A percentile compares a stretch with the other conserved stretches of the same genome.
Conservation (phyloP, 2,329 filamentous ascomycete species). For the Chaetomium globosum region DNA sequence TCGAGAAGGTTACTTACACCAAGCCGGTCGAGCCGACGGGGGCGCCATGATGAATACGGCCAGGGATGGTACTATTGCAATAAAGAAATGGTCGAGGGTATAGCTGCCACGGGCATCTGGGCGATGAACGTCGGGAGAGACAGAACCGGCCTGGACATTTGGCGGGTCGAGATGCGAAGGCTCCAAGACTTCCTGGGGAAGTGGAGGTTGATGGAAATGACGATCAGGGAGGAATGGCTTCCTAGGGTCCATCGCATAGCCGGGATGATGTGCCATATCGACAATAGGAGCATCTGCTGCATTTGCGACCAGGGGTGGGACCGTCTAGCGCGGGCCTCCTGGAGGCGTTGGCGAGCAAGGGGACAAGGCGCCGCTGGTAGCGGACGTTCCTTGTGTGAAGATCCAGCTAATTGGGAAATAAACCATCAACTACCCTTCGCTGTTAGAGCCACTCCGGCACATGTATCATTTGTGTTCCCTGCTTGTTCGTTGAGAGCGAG, state of each 20-base stretch:
- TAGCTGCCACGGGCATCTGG: not conserved
- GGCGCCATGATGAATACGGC: constrained; percentile 47
- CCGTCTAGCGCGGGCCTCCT: not conserved
- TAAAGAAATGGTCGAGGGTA: not conserved
- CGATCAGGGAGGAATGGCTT: not conserved
- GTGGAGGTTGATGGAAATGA: not conserved
- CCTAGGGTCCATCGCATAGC: not conserved
- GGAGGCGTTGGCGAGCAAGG: too few relatives aligned
- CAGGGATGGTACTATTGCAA: not conserved
- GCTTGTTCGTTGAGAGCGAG: too few relatives aligned
- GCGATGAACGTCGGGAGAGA: not conserved
- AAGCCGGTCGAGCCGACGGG: constrained; percentile 67
- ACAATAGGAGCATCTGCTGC: not conserved
- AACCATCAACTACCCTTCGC: not conserved
- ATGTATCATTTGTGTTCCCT: not conserved
- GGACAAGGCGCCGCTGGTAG: not conserved
- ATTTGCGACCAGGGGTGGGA: not conserved
- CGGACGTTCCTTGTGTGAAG: not conserved
- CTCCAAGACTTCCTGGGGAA: not conserved
- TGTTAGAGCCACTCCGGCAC: not conserved
- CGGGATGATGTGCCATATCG: not conserved
- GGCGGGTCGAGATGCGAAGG: not conserved
- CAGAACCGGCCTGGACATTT: constrained; percentile 2
- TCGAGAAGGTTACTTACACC: constrained; percentile 84
- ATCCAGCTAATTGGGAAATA: not conserved